These are phyloP conservation scores for Xylaria flabelliformis DNA, from an alignment of 495 filamentous ascomycete species.

Conservation along the genomic window DNA sequence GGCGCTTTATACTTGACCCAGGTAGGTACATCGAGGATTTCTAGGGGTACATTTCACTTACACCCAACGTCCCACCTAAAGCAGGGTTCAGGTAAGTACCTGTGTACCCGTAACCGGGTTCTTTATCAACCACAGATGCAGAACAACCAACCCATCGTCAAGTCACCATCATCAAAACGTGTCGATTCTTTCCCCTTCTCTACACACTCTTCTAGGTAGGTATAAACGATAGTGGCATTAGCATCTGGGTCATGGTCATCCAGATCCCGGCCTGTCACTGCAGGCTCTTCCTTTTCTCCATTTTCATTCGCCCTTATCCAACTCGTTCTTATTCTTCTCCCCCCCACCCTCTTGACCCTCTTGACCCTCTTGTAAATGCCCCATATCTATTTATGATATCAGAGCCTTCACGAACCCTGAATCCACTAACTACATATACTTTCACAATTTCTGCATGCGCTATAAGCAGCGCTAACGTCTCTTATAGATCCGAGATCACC, in stretches of 20 bases:
- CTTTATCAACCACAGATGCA: background rate
- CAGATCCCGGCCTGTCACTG: background rate
- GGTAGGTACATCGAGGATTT: background rate
- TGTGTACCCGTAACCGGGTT: background rate
- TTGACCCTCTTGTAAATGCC: background rate
- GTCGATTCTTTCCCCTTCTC: background rate
- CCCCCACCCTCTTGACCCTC: background rate
- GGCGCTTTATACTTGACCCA: background rate
- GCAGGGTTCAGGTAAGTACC: background rate
- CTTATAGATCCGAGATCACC: background rate
- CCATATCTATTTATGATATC: constrained; percentile 24
- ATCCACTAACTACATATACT: constrained; percentile 8
- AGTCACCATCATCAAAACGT: background rate
- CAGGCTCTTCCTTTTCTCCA: background rate
- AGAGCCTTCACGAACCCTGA: constrained; percentile 12
- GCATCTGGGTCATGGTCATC: background rate
- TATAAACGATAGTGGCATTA: constrained; percentile 1
- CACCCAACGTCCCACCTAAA: background rate
- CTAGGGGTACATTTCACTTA: background rate
- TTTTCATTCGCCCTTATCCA: background rate
- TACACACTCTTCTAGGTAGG: background rate
- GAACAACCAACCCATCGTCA: background rate
- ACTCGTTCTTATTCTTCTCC: background rate
- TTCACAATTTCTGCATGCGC: background rate
- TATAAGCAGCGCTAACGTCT: constrained; percentile 10